These are phyloP conservation scores for Neonectria magnoliae DNA, from an alignment of 2,329 filamentous ascomycete species.

Conservation along the genomic window DNA sequence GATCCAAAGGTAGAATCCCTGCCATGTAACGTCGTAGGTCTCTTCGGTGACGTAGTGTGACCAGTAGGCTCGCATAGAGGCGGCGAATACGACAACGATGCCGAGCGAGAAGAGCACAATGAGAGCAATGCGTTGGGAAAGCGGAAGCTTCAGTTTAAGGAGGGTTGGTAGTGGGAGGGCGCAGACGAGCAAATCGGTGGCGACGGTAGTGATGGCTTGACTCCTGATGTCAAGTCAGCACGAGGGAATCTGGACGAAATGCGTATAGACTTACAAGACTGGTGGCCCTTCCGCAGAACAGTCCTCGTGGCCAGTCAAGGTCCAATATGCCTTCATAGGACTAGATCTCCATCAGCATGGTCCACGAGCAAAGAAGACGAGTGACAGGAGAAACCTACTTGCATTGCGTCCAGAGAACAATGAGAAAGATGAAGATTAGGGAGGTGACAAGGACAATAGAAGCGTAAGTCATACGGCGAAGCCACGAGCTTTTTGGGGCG, in stretches of 20 bases:
- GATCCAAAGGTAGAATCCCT: constrained; percentile 53
- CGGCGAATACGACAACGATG: constrained; percentile 49
- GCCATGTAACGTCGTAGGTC: constrained; percentile 55
- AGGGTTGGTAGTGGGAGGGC: constrained; percentile 51
- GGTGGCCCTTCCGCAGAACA: constrained; percentile 46
- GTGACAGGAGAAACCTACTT: constrained; percentile 34
- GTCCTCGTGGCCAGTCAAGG: constrained; percentile 31
- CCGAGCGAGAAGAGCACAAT: constrained; percentile 52
- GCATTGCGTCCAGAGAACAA: constrained; percentile 52
- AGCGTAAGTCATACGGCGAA: constrained; percentile 45
- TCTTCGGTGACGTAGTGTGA: constrained; percentile 47
- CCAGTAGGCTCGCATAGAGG: constrained; percentile 51
- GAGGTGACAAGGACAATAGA: constrained; percentile 43
- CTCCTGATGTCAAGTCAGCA: constrained; percentile 28
- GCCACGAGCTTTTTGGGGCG: constrained; percentile 46
- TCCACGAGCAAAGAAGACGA: not conserved
- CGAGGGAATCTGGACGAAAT: too few species aligned
- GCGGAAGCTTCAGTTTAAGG: constrained; percentile 45
- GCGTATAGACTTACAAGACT: constrained; percentile 35
- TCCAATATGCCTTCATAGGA: constrained; percentile 40
- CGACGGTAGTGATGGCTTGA: constrained; percentile 47
- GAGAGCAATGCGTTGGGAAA: constrained; percentile 47
- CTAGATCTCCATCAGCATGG: constrained; percentile 11
- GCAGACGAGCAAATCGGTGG: constrained; percentile 50
- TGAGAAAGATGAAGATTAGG: constrained; percentile 46